Percentiles rank a stretch among this genome's conserved stretches.
Conservation (phyloP, 495 filamentous ascomycete species). For the Physcia stellaris region DNA sequence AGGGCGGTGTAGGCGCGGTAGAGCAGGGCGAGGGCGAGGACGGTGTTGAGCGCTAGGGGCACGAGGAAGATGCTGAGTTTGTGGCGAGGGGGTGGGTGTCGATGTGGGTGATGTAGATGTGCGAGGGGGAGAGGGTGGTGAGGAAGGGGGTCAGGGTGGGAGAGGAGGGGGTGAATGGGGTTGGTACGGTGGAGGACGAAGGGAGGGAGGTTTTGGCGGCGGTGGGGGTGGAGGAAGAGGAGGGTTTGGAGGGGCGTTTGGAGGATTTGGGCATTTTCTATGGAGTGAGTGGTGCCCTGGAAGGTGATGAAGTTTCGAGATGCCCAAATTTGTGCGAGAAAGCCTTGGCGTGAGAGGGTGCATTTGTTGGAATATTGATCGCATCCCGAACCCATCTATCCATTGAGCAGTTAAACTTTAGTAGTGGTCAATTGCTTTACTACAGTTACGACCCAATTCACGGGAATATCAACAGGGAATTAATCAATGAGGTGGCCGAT, state of each 20-base stretch:
- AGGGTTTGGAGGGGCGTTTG: background rate
- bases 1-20: slow-evolving; percentile 46
- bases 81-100: slow-evolving; percentile 37
- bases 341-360: too few species aligned
- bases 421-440: too few species aligned
- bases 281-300: too few species aligned
- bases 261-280: too few species aligned
- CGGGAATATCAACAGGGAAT: too few species aligned
- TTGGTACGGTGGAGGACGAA: background rate
- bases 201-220: background rate
- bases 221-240: background rate
- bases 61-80: slow-evolving; percentile 64
- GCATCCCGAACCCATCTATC: too few species aligned
- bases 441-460: too few species aligned
- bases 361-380: too few species aligned
- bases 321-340: too few species aligned
- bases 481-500: too few species aligned
- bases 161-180: background rate
- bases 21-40: slow-evolving; percentile 41
- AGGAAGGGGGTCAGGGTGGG: background rate
- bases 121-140: background rate
- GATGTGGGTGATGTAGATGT: slow-evolving; percentile 12
- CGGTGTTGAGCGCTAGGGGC: slow-evolving; percentile 54
- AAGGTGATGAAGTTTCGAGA: too few species aligned
- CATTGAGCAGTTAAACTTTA: too few species aligned